phyloP scores from a whole-genome alignment of 192 early-diverging fungal species.

The Ambispora gerdemannii region DNA sequence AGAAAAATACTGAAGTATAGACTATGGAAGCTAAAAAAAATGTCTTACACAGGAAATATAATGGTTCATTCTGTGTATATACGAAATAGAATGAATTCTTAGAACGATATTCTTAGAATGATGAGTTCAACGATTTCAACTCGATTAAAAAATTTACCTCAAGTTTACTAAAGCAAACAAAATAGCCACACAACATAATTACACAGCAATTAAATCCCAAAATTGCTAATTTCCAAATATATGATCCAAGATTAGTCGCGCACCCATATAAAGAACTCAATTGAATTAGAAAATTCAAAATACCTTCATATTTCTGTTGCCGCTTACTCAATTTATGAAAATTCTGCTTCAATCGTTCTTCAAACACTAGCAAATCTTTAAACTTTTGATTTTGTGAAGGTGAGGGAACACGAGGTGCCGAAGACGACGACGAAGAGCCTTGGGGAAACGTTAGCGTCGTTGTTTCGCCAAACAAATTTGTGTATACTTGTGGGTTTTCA shows the following conservation, averaged over 20 bases:
- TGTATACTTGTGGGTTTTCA: background rate
- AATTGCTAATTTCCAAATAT: slow-evolving; percentile 38
- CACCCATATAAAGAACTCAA: slow-evolving; percentile 19
- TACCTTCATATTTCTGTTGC: slow-evolving; percentile 72
- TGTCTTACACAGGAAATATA: background rate
- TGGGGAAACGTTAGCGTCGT: background rate
- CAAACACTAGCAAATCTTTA: slow-evolving; percentile 77
- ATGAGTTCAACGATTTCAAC: no score
- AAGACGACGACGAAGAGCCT: background rate
- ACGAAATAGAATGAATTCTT: no score
- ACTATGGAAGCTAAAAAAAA: background rate
- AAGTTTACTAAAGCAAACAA: slow-evolving; percentile 38
- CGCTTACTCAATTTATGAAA: slow-evolving; percentile 61
- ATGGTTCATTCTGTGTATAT: background rate
- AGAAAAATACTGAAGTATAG: slow-evolving; percentile 42
- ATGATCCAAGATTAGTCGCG: slow-evolving; percentile 2
- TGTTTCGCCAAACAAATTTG: background rate
- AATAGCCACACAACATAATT: slow-evolving; percentile 36
- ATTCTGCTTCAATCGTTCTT: slow-evolving; percentile 75
- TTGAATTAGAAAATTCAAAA: slow-evolving; percentile 34
- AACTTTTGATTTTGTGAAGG: slow-evolving; percentile 41
- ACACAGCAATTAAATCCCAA: slow-evolving; percentile 48
- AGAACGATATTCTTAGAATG: no score
- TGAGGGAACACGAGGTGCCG: background rate
- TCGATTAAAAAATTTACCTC: no score